A percentile compares a stretch with the other conserved stretches of the same genome.
Conservation (phyloP, 306 rosid genomes). For the Prosopis cineraria region DNA sequence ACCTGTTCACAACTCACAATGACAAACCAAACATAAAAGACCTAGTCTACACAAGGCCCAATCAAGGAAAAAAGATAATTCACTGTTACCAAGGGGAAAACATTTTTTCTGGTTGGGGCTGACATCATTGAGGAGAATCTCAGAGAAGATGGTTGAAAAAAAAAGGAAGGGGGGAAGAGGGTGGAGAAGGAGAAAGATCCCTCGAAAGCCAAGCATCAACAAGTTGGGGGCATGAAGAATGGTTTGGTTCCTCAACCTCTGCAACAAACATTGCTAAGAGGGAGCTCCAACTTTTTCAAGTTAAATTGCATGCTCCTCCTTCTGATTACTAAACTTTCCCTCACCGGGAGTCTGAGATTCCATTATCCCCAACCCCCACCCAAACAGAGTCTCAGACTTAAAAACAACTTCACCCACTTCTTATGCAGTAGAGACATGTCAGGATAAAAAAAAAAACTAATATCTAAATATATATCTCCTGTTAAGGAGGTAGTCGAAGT, state of each 20-base stretch:
- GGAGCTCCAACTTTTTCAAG: background rate
- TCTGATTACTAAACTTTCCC: background rate
- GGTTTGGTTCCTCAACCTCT: conserved; percentile 4
- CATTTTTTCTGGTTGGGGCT: background rate
- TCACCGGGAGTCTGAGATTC: conserved; percentile 7
- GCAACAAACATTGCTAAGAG: background rate
- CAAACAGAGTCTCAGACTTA: background rate
- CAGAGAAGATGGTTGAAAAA: too few relatives aligned
- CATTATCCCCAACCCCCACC: background rate
- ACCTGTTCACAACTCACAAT: too few relatives aligned
- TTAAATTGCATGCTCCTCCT: background rate
- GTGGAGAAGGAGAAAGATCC: background rate
- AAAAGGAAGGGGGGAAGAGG: background rate
- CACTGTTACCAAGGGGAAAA: background rate
- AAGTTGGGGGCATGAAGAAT: background rate
- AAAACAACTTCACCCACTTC: background rate
- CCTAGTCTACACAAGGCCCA: background rate
- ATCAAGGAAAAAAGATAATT: background rate
- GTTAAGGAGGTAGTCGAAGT: background rate
- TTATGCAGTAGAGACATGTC: background rate
- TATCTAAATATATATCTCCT: background rate
- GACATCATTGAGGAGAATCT: too few relatives aligned
- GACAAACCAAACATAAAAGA: background rate
- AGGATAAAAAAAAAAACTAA: background rate
- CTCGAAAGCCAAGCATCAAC: conserved; percentile 18